Conservation (phyloP, 495 filamentous ascomycete genomes). For the Pseudomonodictys pantanalensis region DNA sequence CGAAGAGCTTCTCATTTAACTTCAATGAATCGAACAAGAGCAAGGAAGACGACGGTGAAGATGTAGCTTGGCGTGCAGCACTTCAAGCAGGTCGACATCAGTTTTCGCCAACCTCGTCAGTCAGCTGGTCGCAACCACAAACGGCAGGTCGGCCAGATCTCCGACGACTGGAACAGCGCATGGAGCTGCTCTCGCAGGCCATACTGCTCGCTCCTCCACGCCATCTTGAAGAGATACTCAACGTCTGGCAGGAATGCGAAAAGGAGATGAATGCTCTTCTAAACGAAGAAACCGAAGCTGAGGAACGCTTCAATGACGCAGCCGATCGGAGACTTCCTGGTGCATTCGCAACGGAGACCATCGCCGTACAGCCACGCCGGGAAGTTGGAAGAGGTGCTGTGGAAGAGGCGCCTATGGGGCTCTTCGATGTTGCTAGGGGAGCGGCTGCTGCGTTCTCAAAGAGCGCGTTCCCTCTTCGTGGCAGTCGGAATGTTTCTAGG, state of each 20-base stretch:
- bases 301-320: slow-evolving; percentile 55
- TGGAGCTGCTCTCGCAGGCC: slow-evolving; percentile 85
- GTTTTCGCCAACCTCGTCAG: slow-evolving; percentile 42
- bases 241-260: slow-evolving; percentile 80
- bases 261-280: slow-evolving; percentile 72
- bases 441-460: slow-evolving; percentile 71
- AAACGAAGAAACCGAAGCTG: slow-evolving; percentile 66
- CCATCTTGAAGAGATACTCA: slow-evolving; percentile 79
- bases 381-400: slow-evolving; percentile 39
- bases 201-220: slow-evolving; percentile 75
- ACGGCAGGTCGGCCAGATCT: slow-evolving; percentile 50
- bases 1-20: slow-evolving; percentile 8
- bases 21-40: not conserved
- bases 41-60: slow-evolving; percentile 53
- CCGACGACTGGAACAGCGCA: slow-evolving; percentile 72
- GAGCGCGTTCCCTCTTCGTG: slow-evolving; percentile 57
- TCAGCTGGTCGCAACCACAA: slow-evolving; percentile 45
- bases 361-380: slow-evolving; percentile 38
- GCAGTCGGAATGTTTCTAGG: not conserved
- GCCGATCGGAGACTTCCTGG: slow-evolving; percentile 58
- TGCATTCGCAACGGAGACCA: slow-evolving; percentile 50
- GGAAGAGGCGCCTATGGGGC: slow-evolving; percentile 83
- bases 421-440: slow-evolving; percentile 87
- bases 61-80: slow-evolving; percentile 89
- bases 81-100: slow-evolving; percentile 82